Percentiles rank a stretch among this genome's conserved stretches.
Conservation (phyloP, 73 alveolate genomes). For the Uronychia setigera region DNA sequence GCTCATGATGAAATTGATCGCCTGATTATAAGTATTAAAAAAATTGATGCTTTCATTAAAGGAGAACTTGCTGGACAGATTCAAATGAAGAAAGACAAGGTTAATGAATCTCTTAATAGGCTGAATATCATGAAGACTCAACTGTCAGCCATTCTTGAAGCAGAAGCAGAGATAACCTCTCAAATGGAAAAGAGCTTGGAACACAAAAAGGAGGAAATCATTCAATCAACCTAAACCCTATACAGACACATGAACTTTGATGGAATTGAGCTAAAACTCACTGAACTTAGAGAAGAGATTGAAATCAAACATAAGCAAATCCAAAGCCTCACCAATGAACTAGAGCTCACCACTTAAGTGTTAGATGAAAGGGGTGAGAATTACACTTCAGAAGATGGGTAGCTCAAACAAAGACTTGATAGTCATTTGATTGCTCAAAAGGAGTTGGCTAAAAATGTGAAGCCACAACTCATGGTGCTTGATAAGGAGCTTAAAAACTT, state of each 20-base stretch:
- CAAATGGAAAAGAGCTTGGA: slow-evolving; percentile 22
- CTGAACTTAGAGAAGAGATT: slow-evolving; percentile 22
- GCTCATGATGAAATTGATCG: slow-evolving; percentile 23
- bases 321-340: slow-evolving; percentile 6
- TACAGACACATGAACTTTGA: slow-evolving; percentile 51
- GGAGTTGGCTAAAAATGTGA: slow-evolving; percentile 39
- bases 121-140: slow-evolving; percentile 7
- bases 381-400: slow-evolving; percentile 33
- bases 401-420: slow-evolving; percentile 36
- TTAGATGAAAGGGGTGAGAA: slow-evolving; percentile 33
- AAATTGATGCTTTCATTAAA: not conserved
- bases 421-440: slow-evolving; percentile 18
- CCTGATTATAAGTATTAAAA: not conserved
- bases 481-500: slow-evolving; percentile 61
- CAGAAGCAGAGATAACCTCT: slow-evolving; percentile 24
- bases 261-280: slow-evolving; percentile 4
- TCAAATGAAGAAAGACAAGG: slow-evolving; percentile 3
- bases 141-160: slow-evolving; percentile 31
- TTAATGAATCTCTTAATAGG: not conserved
- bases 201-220: slow-evolving; percentile 39
- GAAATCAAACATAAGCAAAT: slow-evolving; percentile 9
- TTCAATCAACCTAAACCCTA: slow-evolving; percentile 11
- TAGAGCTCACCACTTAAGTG: slow-evolving; percentile 27
- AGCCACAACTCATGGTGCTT: slow-evolving; percentile 47
- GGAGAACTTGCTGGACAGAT: slow-evolving; percentile 15